Evolutionary conservation across 208 protist genomes (phyloP).

Genomic region (Leishmania arabica): DNA sequence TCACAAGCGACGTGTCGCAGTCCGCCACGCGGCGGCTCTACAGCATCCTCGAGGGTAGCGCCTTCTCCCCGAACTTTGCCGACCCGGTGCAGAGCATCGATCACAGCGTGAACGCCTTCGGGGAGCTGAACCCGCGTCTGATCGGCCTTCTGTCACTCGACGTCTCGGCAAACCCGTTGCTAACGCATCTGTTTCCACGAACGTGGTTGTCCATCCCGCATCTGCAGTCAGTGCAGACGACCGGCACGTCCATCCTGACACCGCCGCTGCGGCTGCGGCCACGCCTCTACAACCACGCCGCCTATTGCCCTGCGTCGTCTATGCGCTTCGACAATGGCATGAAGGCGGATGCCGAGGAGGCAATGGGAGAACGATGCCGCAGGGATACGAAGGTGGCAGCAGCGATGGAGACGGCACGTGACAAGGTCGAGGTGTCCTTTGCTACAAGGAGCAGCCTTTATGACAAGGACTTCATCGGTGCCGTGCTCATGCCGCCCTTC

Average conservation of each 20-base stretch:
- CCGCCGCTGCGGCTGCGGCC: constrained; percentile 15
- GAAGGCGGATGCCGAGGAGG: constrained; percentile 8
- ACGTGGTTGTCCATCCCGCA: constrained; percentile 30
- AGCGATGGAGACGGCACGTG: not conserved
- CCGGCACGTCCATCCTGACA: constrained; percentile 23
- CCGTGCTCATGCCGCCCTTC: constrained; percentile 18
- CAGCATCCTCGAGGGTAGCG: constrained; percentile 13
- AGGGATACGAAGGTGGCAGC: not conserved
- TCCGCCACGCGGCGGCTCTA: constrained; percentile 11
- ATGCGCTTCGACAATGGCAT: not conserved
- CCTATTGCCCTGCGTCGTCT: constrained; percentile 13
- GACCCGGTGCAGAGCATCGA: constrained; percentile 30
- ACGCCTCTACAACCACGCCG: constrained; percentile 14
- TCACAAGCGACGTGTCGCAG: constrained; percentile 13
- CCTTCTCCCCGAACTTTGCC: constrained; percentile 10
- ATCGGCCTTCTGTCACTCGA: constrained; percentile 40
- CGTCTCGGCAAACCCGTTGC: constrained; percentile 45
- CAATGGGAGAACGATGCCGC: not conserved
- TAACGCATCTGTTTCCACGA: constrained; percentile 23
- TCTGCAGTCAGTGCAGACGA: constrained; percentile 24
- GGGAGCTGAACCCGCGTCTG: constrained; percentile 47
- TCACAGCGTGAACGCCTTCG: constrained; percentile 31
- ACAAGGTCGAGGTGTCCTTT: not conserved
- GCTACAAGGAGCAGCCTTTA: constrained; percentile 1
- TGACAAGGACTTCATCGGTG: constrained; percentile 16